Evolutionary conservation across 164 flowering plant species (phyloP), one percentile per base, ranked within the genome.

Genomic region (Litsea cubeba): DNA sequence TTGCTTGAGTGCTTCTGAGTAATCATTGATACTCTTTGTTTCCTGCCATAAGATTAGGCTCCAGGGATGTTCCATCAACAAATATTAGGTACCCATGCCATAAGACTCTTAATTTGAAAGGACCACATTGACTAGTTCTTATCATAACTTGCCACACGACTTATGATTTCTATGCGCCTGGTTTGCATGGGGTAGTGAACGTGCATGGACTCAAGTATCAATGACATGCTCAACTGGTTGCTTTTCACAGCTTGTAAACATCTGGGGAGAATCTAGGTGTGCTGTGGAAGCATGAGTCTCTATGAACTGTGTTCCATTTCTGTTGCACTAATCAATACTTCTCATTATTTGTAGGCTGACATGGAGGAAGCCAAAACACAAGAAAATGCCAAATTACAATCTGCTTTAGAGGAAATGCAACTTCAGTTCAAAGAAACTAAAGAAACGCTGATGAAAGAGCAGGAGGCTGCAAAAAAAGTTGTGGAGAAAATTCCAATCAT

Each of bases 311-410:
- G 25, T 22, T 24, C 26, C 15, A 11, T n/a, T 20, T 22, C 26
- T 63, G 65, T 24, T 11, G 18, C 22, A 22, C 65, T 11, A 22
- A 17, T 63, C 25, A 3, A 2, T 58, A 2, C 54, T 49, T 30
- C 25, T 68, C 3, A 76, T 7, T 58, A 18, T 54, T 75, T 82
- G 74, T 76, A 93, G 98, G 85, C 87, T 82, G 97, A 91, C 77
- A 17, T 90, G 74, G 98, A 93, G 81, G 97, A 93, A 81, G 86
- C 95, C 70, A 93, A 90, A 84, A 84, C 84, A 28, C 91, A 93
- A 84, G 98, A 93, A 85, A 94, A 85, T 83, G 82, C 85, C 63
- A 92, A 89, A 80, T 72, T 92, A 57, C 95, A 88, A 78, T 81
- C 84, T 70, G 90, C 92, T 79, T 83, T 93, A 86, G 85, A 88